These are phyloP conservation scores for Wickerhamomyces pijperi DNA, from an alignment of 805 yeast species.

Conservation along the genomic window DNA sequence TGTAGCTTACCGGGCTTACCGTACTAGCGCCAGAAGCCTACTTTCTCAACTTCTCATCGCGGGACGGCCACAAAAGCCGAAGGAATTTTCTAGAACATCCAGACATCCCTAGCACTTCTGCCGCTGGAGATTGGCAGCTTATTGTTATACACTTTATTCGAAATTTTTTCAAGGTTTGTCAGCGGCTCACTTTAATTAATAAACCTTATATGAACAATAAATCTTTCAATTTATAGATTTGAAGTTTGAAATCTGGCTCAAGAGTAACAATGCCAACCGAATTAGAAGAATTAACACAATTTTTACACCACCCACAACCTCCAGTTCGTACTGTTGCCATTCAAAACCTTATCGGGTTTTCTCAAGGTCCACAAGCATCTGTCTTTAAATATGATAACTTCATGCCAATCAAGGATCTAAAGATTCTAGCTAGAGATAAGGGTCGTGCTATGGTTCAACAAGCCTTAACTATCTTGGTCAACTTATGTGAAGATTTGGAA, in stretches of 20 bases:
- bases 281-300: slow-evolving; percentile 57
- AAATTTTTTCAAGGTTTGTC: neutral
- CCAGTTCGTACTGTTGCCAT: slow-evolving; percentile 77
- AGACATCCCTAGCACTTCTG: neutral
- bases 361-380: slow-evolving; percentile 55
- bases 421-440: slow-evolving; percentile 40
- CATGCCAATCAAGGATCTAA: slow-evolving; percentile 64
- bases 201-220: no score
- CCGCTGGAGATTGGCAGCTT: neutral
- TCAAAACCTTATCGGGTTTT: slow-evolving; percentile 72
- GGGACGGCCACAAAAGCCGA: neutral
- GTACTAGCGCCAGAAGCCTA: no score
- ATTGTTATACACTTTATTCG: neutral
- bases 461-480: slow-evolving; percentile 71
- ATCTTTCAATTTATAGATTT: no score
- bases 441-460: slow-evolving; percentile 48
- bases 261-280: slow-evolving; percentile 33
- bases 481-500: slow-evolving; percentile 60
- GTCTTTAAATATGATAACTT: slow-evolving; percentile 63
- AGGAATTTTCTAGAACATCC: neutral
- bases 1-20: no score
- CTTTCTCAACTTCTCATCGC: no score
- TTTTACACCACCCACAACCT: slow-evolving; percentile 72
- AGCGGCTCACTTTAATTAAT: neutral
- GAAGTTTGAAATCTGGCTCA: neutral